Base-by-base conservation (phyloP, 1,139 yeast species). In the Pichia inconspicua region DNA sequence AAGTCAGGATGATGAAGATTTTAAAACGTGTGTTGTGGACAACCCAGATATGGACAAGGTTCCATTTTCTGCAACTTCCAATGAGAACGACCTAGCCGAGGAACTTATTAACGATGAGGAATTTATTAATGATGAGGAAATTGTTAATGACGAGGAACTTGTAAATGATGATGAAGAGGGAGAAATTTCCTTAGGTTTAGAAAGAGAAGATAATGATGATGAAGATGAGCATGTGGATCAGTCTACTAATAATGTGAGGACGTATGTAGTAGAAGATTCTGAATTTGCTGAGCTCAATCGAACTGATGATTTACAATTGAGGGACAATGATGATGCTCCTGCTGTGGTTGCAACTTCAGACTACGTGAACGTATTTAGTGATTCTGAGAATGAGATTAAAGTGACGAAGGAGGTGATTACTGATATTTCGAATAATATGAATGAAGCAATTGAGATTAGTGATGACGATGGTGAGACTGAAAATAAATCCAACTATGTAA, bases 1-100 rank as follows among this genome's bases (percentile, higher is more conserved):
- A 22, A 49, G 51, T 49, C 48, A 49, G 22, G 44, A 36, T 5
- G 44, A 40, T 3, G 48, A 50, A 9, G 11, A 31, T 17, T 43
- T 46, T 46, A 47, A 49, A 17, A 11, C 19, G 5, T 19, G 40
- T 2, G 42, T 35, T 35, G 25, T 34, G 15, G 48, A 39, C 25
- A 15, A 7, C 22, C 22, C 9, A 22, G 40, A 37, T 22, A 37
- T 22, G 22, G 38, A 19, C 15, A 3, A 30, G 30, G 30, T 28
- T 30, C 15, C 2, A 3, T 14, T 12, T 30, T 14, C 34, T 27
- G 11, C 30, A 30, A 10, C n/a, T 30, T 10, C 6, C 12, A 14
- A 11, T 6, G 34, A 30, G n/a, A 14, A 10, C n/a, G 12, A 30
- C 12, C n/a, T 12, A 10, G n/a, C 36, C 6, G 41, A 42, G 7